phyloP scores from a whole-genome alignment of 73 alveolate genomes.

The Paramecium pentaurelia region DNA sequence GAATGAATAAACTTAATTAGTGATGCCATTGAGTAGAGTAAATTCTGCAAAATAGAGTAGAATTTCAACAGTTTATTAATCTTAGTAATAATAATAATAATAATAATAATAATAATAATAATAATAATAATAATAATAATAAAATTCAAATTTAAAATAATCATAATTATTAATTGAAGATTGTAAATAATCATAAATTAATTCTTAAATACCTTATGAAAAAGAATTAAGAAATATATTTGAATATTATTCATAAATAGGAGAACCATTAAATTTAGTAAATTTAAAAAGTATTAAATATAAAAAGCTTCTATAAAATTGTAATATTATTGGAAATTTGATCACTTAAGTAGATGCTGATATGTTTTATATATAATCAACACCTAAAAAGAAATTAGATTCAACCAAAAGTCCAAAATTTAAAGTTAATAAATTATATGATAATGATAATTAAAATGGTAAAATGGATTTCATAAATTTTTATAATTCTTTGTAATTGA shows the following conservation, averaged over 20 bases:
- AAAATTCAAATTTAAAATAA: not conserved
- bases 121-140: not conserved
- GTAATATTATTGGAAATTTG: not conserved
- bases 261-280: slow-evolving; percentile 9
- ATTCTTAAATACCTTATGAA: not conserved
- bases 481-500: not conserved
- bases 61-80: not conserved
- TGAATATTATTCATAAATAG: slow-evolving; percentile 11
- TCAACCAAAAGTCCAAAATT: not conserved
- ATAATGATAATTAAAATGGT: slow-evolving; percentile 9
- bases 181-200: not conserved
- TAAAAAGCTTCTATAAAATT: not conserved
- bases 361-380: slow-evolving; percentile 5
- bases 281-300: slow-evolving; percentile 22
- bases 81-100: not conserved
- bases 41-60: not conserved
- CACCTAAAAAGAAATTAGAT: slow-evolving; percentile 16
- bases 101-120: not conserved
- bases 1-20: not conserved
- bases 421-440: not conserved
- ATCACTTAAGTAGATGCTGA: slow-evolving; percentile 8
- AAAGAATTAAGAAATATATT: not conserved
- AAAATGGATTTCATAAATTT: not conserved
- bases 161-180: not conserved
- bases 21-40: not conserved